A percentile compares a stretch with the other conserved stretches of the same genome.
Evolutionary conservation across 2,329 filamentous ascomycete genomes (phyloP).

Genomic region (Sporothrix dimorphospora): DNA sequence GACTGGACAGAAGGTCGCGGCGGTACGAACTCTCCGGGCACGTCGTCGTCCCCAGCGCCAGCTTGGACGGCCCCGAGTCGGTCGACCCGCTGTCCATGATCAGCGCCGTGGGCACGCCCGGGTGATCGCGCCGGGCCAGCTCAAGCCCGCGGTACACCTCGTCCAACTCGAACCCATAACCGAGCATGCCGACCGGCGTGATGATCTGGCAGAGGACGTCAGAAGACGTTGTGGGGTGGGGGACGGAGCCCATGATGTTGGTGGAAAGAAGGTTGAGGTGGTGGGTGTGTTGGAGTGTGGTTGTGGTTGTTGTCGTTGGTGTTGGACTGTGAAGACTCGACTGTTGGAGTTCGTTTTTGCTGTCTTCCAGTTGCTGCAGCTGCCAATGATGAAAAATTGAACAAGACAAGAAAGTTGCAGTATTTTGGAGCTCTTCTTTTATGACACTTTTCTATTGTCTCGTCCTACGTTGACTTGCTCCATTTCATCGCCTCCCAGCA

Average conservation of each 20-base stretch:
- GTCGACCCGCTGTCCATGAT: conserved; percentile 38
- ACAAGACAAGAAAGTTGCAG: background rate
- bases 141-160: conserved; percentile 35
- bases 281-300: background rate
- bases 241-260: background rate
- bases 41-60: conserved; percentile 46
- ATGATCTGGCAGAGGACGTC: conserved; percentile 33
- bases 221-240: background rate
- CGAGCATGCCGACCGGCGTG: conserved; percentile 38
- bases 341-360: too few species aligned
- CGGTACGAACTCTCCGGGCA: conserved; percentile 46
- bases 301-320: background rate
- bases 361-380: too few species aligned
- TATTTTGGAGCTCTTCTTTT: background rate
- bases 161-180: conserved; percentile 36
- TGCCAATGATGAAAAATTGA: background rate
- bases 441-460: background rate
- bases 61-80: conserved; percentile 36
- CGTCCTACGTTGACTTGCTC: background rate
- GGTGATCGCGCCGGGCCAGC: conserved; percentile 8
- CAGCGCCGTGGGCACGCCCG: conserved; percentile 33
- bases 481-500: background rate
- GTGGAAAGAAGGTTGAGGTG: background rate
- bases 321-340: background rate
- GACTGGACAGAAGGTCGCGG: conserved; percentile 46